Percentiles rank a stretch among this genome's conserved stretches.
These are phyloP conservation scores for Smittium mucronatum DNA, from an alignment of 371 early-diverging fungal genomes.

Conservation along the genomic window DNA sequence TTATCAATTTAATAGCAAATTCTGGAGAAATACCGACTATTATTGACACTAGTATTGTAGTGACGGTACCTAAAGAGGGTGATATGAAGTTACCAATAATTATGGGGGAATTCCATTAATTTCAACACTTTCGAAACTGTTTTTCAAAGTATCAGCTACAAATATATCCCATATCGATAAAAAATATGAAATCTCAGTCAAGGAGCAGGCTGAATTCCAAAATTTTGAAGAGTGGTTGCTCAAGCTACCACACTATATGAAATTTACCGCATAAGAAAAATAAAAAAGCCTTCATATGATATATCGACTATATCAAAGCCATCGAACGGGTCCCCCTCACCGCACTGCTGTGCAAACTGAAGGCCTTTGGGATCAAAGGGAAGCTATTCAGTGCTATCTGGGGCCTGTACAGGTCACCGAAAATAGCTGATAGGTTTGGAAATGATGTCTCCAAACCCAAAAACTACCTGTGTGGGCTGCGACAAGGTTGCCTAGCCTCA, in stretches of 20 bases:
- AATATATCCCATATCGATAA: no score
- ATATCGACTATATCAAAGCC: not conserved
- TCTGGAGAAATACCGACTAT: no score
- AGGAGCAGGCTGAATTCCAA: slow-evolving; percentile 3
- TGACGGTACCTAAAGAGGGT: no score
- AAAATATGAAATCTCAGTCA: not conserved
- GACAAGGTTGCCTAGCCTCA: slow-evolving; percentile 1
- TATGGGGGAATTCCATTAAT: no score
- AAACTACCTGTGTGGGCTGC: not conserved
- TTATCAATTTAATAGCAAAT: no score
- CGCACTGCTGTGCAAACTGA: not conserved
- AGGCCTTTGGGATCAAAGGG: not conserved
- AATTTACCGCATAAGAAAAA: not conserved
- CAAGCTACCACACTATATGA: slow-evolving; percentile 1
- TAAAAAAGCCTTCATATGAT: not conserved
- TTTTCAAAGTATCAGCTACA: no score
- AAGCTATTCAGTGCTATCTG: not conserved
- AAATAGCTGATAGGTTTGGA: not conserved
- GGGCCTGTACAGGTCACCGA: not conserved
- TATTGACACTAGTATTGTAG: no score
- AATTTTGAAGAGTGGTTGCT: not conserved
- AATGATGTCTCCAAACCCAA: not conserved
- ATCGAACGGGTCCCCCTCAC: not conserved
- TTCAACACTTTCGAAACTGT: no score
- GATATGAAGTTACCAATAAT: no score